Conservation (phyloP, 805 yeast genomes). For the Candida mattraensis region DNA sequence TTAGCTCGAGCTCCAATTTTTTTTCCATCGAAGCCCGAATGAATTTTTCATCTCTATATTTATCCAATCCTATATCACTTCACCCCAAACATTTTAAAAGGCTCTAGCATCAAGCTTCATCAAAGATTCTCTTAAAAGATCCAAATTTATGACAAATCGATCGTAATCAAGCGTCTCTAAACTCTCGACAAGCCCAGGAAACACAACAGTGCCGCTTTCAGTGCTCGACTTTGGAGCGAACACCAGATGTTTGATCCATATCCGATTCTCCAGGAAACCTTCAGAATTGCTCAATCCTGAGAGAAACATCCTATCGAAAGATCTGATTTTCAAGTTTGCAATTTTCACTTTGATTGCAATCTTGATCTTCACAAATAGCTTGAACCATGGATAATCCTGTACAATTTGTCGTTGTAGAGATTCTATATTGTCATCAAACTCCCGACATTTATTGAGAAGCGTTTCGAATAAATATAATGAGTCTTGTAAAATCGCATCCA, state of each 20-base stretch:
- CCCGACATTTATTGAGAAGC: constrained; percentile 10
- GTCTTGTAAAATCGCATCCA: constrained; percentile 13
- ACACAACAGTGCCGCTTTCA: constrained; percentile 50
- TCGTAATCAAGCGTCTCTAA: constrained; percentile 46
- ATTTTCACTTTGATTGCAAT: constrained; percentile 57
- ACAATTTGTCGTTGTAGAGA: constrained; percentile 49
- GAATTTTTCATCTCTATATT: no score
- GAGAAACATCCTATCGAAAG: constrained; percentile 56
- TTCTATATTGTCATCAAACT: constrained; percentile 24
- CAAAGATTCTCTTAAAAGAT: constrained; percentile 11
- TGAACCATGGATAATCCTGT: constrained; percentile 80
- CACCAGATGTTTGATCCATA: constrained; percentile 64
- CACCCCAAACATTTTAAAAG: constrained; percentile 4
- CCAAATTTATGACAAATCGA: constrained; percentile 19
- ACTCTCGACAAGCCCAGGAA: constrained; percentile 63
- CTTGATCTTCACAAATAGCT: constrained; percentile 54
- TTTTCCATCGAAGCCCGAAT: no score
- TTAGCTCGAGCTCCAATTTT: no score
- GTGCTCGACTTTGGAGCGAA: constrained; percentile 57
- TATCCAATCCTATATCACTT: no score
- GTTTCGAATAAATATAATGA: constrained; percentile 8
- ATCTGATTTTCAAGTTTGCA: constrained; percentile 51
- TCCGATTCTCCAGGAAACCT: constrained; percentile 47
- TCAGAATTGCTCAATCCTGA: constrained; percentile 29
- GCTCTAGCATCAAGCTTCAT: constrained; percentile 15